Conservation (phyloP, 495 filamentous ascomycete species). For the Symbiotaphrina buchneri region DNA sequence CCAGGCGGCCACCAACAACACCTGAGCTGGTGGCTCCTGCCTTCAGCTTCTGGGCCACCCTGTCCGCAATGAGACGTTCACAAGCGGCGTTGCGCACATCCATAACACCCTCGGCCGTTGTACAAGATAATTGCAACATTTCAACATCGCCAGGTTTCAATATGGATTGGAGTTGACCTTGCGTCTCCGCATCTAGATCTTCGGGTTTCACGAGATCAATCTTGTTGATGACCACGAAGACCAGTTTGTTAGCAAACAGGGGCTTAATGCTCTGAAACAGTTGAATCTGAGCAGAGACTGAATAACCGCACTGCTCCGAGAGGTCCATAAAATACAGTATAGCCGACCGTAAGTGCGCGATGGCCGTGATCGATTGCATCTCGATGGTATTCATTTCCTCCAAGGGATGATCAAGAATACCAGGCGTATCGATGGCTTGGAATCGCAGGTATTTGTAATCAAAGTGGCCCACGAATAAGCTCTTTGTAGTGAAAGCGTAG, state of each 20-base stretch:
- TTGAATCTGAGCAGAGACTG: conserved; percentile 71
- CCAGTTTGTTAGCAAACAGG: conserved; percentile 88
- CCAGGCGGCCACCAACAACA: conserved; percentile 51
- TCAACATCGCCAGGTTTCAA: conserved; percentile 75
- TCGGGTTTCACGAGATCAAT: conserved; percentile 78
- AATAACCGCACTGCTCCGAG: conserved; percentile 93
- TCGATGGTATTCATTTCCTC: conserved; percentile 99
- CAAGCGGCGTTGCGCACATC: conserved; percentile 87
- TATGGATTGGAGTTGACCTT: conserved; percentile 54
- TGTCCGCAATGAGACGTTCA: conserved; percentile 74
- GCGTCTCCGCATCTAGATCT: conserved; percentile 63
- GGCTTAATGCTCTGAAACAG: conserved; percentile 92
- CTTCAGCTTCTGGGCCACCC: conserved; percentile 90
- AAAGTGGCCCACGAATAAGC: conserved; percentile 91
- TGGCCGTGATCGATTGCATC: conserved; percentile 94
- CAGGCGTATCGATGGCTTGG: conserved; percentile 75
- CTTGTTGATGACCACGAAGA: conserved; percentile 95
- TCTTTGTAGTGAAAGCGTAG: conserved; percentile 97
- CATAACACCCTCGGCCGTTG: conserved; percentile 83
- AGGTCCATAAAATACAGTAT: conserved; percentile 98
- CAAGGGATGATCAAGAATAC: conserved; percentile 89
- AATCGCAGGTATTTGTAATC: conserved; percentile 97
- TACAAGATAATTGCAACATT: conserved; percentile 77
- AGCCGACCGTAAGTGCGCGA: conserved; percentile 83
- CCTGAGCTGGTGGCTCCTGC: conserved; percentile 55